Conservation (phyloP, 495 filamentous ascomycete species). For the Penicillium coprophilum region DNA sequence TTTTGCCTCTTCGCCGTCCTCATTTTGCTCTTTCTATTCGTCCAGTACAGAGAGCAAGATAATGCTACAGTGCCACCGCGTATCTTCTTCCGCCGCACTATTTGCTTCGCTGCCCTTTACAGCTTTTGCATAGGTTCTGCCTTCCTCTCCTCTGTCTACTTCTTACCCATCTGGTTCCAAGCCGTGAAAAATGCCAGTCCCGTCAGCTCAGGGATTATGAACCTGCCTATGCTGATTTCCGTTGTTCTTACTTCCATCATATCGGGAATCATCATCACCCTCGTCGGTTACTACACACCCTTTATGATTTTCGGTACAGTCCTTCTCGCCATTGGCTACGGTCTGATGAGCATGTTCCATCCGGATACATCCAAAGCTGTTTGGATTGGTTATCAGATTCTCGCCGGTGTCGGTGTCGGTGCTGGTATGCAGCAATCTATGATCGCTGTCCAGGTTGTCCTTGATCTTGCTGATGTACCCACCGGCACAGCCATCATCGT, state of each 20-base stretch:
- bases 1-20: conserved; percentile 38
- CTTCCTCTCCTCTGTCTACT: conserved; percentile 45
- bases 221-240: conserved; percentile 40
- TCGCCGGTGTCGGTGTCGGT: conserved; percentile 56
- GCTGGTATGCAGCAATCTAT: conserved; percentile 47
- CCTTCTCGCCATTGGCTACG: conserved; percentile 59
- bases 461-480: conserved; percentile 22
- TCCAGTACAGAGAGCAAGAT: conserved; percentile 28
- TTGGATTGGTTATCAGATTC: conserved; percentile 62
- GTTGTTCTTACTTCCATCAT: conserved; percentile 32
- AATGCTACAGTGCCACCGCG: conserved; percentile 32
- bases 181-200: conserved; percentile 63
- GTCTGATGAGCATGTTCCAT: conserved; percentile 60
- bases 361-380: conserved; percentile 39
- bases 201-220: conserved; percentile 56
- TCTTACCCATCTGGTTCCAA: conserved; percentile 48
- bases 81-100: conserved; percentile 44
- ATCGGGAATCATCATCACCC: conserved; percentile 53
- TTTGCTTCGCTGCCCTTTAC: conserved; percentile 52
- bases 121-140: conserved; percentile 51
- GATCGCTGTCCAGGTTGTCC: conserved; percentile 32
- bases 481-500: conserved; percentile 54
- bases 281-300: conserved; percentile 68
- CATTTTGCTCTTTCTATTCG: conserved; percentile 31
- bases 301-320: conserved; percentile 58